phyloP scores from a whole-genome alignment of 345 rosid genomes.

The Noccaea bulbosa region DNA sequence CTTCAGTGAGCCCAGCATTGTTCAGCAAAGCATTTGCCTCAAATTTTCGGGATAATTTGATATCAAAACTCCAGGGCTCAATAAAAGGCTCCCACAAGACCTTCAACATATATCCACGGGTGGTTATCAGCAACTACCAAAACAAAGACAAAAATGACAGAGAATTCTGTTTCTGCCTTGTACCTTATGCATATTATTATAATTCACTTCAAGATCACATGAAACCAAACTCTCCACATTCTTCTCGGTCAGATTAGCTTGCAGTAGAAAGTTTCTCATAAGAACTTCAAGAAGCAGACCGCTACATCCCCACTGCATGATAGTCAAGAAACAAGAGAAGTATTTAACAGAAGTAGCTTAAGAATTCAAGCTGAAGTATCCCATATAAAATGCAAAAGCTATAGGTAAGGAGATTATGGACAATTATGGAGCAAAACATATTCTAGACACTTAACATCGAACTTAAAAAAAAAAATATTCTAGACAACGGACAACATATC shows the following conservation, averaged over 20 bases:
- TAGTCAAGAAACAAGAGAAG: constrained; percentile 33
- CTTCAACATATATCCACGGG: constrained; percentile 44
- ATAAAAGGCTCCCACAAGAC: constrained; percentile 92
- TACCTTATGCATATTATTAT: constrained; percentile 90
- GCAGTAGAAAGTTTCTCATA: constrained; percentile 53
- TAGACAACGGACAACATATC: constrained; percentile 6
- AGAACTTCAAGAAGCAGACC: constrained; percentile 82
- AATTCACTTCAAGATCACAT: constrained; percentile 78
- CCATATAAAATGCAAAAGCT: constrained; percentile 23
- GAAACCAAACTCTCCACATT: constrained; percentile 53
- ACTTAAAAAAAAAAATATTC: background rate
- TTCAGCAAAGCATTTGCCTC: constrained; percentile 60
- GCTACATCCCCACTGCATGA: constrained; percentile 81
- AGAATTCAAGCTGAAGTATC: constrained; percentile 9
- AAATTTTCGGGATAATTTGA: constrained; percentile 52
- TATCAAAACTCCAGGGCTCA: constrained; percentile 85
- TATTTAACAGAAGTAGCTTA: constrained; percentile 32
- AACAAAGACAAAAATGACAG: constrained; percentile 19
- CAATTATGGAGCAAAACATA: constrained; percentile 22
- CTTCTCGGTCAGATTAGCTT: constrained; percentile 52
- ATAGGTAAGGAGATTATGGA: constrained; percentile 17
- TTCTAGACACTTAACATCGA: background rate
- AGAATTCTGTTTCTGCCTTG: constrained; percentile 12
- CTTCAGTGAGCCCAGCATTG: constrained; percentile 58
- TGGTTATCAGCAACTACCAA: constrained; percentile 33